Evolutionary conservation across 768 basidiomycete genomes (phyloP).

Genomic region (Pleurotus pulmonarius): DNA sequence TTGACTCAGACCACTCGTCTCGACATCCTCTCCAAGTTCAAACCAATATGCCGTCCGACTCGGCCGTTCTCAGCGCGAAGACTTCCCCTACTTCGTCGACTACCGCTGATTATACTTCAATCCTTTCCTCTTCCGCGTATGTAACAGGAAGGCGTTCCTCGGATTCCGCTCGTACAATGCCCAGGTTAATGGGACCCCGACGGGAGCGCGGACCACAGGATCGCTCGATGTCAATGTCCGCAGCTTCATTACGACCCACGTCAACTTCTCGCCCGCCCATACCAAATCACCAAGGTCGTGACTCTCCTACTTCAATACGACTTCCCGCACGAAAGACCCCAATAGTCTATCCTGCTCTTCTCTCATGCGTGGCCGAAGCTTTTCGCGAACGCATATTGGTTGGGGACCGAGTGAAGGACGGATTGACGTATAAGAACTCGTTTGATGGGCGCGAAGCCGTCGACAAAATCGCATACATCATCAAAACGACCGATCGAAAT

Average conservation of each 20-base stretch:
- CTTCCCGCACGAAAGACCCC: constrained; percentile 53
- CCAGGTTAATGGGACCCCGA: constrained; percentile 43
- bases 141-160: constrained; percentile 54
- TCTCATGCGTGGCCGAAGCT: constrained; percentile 91
- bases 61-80: constrained; percentile 36
- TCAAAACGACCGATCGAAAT: constrained; percentile 97
- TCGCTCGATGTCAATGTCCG: constrained; percentile 75
- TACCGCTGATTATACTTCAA: constrained; percentile 17
- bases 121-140: background rate
- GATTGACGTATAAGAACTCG: constrained; percentile 91
- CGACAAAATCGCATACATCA: constrained; percentile 95
- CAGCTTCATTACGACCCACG: constrained; percentile 46
- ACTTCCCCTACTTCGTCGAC: constrained; percentile 40
- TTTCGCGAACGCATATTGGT: constrained; percentile 81
- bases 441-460: constrained; percentile 98
- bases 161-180: constrained; percentile 64
- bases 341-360: constrained; percentile 90
- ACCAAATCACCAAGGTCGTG: constrained; percentile 32
- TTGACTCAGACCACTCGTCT: constrained; percentile 27
- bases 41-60: constrained; percentile 36
- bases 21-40: constrained; percentile 58
- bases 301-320: constrained; percentile 37
- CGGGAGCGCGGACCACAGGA: constrained; percentile 63
- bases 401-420: constrained; percentile 86
- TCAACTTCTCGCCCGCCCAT: constrained; percentile 34